Base-by-base conservation (phyloP, 768 basidiomycete genomes). In the Serendipita sp. region DNA sequence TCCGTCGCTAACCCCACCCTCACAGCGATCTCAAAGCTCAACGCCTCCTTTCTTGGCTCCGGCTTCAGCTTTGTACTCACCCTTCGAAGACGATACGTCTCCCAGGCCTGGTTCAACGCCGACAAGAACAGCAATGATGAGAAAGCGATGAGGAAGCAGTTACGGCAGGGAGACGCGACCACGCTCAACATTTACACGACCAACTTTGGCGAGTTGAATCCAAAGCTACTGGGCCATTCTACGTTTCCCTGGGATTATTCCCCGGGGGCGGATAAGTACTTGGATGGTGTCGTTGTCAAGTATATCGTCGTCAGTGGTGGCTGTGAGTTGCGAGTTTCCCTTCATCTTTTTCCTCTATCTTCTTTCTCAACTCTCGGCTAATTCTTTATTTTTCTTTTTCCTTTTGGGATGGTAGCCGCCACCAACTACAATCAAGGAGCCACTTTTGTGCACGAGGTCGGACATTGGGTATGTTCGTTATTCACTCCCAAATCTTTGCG, bases 381-480 rank as follows among this genome's bases (percentile, higher is more conserved):
- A n/a, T n/a, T n/a, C n/a, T n/a, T n/a, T n/a, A n/a, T n/a, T n/a
- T 42, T 42, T 42, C 42, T 20, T 42, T 20, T 11, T 42, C 11
- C 20, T 11, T 20, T 42, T 42, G 42, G 11, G 11, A 42, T 42
- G 20, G 42, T 42, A 42, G 42, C 61, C 0, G 16, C 41, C 42
- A 30, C 42, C 16, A n/a, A 17, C 9, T 61, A 14, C 28, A 30
- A 61, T 31, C 38, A 61, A 24, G 61, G 61, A 38, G 28, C 30
- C n/a, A 61, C 61, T 38, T 28, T 61, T 13, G 45, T 43, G 38
- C 61, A 61, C 64, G 38, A 72, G 68, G 43, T 70, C 28, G 26
- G 71, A 69, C 9, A 66, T 20, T 1, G 69, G 69, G 30, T 69
- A 50, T 31, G 68, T 48, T 16, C 61, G 30, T 60, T 68, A 62